Conservation (phyloP, 2,329 filamentous ascomycete species). For the Clonostachys chloroleuca region DNA sequence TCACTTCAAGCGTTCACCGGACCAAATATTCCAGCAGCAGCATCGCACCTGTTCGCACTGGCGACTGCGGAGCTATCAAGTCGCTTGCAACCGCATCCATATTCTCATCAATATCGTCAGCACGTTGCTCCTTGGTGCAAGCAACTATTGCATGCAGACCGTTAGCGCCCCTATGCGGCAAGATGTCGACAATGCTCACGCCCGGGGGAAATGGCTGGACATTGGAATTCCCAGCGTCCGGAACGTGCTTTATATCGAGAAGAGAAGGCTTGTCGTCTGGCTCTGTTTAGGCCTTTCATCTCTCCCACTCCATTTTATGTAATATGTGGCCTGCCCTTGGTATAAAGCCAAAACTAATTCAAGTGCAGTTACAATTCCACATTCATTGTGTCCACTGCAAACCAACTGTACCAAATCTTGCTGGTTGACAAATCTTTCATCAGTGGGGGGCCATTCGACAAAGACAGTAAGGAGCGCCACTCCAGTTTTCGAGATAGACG, state of each 20-base stretch:
- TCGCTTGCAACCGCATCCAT: not conserved
- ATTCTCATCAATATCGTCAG: conserved; percentile 1
- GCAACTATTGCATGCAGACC: conserved; percentile 29
- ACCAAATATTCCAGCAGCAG: too few relatives aligned
- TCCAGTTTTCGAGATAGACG: too few relatives aligned
- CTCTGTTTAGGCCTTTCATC: not conserved
- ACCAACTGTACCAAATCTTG: not conserved
- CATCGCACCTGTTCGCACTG: too few relatives aligned
- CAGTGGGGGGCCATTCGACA: too few relatives aligned
- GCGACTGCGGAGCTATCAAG: not conserved
- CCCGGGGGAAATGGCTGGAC: conserved; percentile 7
- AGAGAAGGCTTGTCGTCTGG: too few relatives aligned
- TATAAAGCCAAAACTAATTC: not conserved
- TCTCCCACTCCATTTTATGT: not conserved
- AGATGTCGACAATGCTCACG: conserved; percentile 17
- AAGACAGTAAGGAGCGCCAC: too few relatives aligned
- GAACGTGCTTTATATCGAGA: conserved; percentile 2
- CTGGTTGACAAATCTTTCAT: not conserved
- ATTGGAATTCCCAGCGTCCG: conserved; percentile 12
- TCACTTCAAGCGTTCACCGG: too few relatives aligned
- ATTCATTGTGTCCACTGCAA: not conserved
- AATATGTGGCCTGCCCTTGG: not conserved
- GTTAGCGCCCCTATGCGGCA: conserved; percentile 22
- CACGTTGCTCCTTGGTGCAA: conserved; percentile 21
- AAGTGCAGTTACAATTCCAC: not conserved